Evolutionary conservation across 768 basidiomycete species (phyloP).

Genomic region (Cyathus striatus): DNA sequence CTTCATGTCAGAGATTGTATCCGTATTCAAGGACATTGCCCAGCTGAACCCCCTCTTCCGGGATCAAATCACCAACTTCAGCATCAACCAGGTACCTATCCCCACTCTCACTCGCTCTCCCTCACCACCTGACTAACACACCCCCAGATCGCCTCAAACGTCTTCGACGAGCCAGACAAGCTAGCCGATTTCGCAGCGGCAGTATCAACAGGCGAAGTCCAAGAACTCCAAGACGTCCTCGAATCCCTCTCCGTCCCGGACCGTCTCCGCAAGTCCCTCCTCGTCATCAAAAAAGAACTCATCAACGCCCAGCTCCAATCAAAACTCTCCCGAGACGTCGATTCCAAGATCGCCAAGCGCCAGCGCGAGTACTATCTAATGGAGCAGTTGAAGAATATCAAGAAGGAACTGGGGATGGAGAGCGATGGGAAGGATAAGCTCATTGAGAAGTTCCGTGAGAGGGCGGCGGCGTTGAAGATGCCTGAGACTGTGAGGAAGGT

Average conservation of each 20-base stretch:
- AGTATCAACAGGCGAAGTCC: constrained; percentile 87
- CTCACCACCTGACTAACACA: constrained; percentile 86
- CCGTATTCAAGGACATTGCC: constrained; percentile 97
- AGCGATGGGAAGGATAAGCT: constrained; percentile 92
- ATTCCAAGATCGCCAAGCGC: constrained; percentile 90
- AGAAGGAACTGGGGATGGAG: constrained; percentile 95
- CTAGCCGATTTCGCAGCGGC: constrained; percentile 97
- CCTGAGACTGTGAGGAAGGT: constrained; percentile 87
- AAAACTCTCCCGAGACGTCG: constrained; percentile 90
- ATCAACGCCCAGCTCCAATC: constrained; percentile 95
- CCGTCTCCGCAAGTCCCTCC: constrained; percentile 80
- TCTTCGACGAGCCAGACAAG: constrained; percentile 97
- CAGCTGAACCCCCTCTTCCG: constrained; percentile 96
- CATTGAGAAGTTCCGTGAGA: constrained; percentile 87
- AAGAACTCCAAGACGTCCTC: constrained; percentile 90
- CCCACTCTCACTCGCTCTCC: constrained; percentile 66
- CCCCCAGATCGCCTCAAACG: constrained; percentile 56
- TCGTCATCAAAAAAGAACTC: constrained; percentile 95
- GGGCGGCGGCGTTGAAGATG: constrained; percentile 80
- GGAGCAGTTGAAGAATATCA: constrained; percentile 95
- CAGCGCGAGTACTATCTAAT: constrained; percentile 94
- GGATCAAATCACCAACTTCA: constrained; percentile 41
- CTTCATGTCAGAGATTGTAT: constrained; percentile 93
- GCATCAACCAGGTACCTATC: constrained; percentile 2
- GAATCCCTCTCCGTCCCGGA: constrained; percentile 86